phyloP scores from a whole-genome alignment of 2,329 filamentous ascomycete genomes.

The Pestalotiopsis sp. region DNA sequence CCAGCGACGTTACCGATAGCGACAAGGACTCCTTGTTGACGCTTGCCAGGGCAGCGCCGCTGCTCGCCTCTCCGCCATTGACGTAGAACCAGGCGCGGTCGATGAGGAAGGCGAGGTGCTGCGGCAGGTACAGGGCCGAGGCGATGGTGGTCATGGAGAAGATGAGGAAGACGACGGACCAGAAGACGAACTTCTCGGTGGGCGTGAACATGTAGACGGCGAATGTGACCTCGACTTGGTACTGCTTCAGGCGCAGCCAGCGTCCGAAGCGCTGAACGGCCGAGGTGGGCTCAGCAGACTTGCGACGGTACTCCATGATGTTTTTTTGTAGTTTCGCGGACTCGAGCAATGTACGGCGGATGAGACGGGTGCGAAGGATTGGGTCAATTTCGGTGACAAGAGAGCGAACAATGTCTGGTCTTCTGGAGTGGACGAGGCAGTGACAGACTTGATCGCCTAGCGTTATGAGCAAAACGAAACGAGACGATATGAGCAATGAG shows the following conservation, averaged over 20 bases:
- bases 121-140: constrained; percentile 87
- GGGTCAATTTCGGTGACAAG: neutral
- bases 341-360: neutral
- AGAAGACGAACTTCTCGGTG: constrained; percentile 96
- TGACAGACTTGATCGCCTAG: neutral
- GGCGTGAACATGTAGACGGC: constrained; percentile 96
- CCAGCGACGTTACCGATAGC: constrained; percentile 37
- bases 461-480: neutral
- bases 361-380: neutral
- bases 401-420: neutral
- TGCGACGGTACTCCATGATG: constrained; percentile 12
- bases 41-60: constrained; percentile 25
- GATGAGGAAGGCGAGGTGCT: constrained; percentile 82
- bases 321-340: neutral
- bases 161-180: constrained; percentile 89
- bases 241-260: constrained; percentile 93
- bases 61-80: constrained; percentile 70
- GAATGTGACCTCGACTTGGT: constrained; percentile 98
- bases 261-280: constrained; percentile 62
- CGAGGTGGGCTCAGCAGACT: constrained; percentile 1
- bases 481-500: neutral
- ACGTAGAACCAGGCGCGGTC: constrained; percentile 94
- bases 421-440: neutral
- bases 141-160: constrained; percentile 85
- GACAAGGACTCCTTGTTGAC: constrained; percentile 46